Evolutionary conservation across 1,284 basidiomycete species (phyloP).

Genomic region (Porogramme epimiltina): DNA sequence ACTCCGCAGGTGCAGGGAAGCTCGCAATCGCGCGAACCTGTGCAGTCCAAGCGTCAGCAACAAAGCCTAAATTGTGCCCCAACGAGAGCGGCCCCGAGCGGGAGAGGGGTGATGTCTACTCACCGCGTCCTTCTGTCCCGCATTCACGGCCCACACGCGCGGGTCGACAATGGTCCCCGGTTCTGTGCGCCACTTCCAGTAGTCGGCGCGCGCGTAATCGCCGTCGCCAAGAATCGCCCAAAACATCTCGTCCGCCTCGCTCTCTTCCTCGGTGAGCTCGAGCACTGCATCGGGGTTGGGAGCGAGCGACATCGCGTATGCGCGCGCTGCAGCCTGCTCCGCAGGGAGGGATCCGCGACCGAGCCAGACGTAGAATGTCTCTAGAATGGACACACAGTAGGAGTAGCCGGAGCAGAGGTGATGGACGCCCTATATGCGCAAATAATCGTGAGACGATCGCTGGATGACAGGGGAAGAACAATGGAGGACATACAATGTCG

Average conservation of each 20-base stretch:
- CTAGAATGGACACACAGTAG: slow-evolving; percentile 70
- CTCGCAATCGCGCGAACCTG: slow-evolving; percentile 36
- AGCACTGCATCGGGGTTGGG: slow-evolving; percentile 41
- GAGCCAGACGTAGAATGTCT: slow-evolving; percentile 77
- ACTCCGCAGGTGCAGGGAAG: slow-evolving; percentile 25
- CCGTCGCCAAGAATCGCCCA: slow-evolving; percentile 80
- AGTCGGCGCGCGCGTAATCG: slow-evolving; percentile 71
- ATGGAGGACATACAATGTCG: slow-evolving; percentile 57
- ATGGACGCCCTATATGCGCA: slow-evolving; percentile 47
- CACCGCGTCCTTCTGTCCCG: slow-evolving; percentile 41
- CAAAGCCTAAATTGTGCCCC: not conserved
- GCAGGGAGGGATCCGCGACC: slow-evolving; percentile 61
- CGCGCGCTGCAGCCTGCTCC: slow-evolving; percentile 61
- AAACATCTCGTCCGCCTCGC: slow-evolving; percentile 72
- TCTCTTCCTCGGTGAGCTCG: slow-evolving; percentile 64
- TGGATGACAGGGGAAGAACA: not conserved
- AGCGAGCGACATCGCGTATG: slow-evolving; percentile 57
- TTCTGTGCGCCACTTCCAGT: slow-evolving; percentile 70
- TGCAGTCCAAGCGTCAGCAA: not conserved
- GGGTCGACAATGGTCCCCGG: slow-evolving; percentile 34
- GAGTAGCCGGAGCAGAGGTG: slow-evolving; percentile 81
- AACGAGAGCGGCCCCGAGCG: not conserved
- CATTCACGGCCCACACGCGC: slow-evolving; percentile 57
- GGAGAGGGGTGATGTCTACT: slow-evolving; percentile 20
- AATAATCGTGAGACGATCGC: not conserved